These are phyloP conservation scores for Crithidia acanthocephali DNA, from an alignment of 208 protist genomes.

Conservation along the genomic window DNA sequence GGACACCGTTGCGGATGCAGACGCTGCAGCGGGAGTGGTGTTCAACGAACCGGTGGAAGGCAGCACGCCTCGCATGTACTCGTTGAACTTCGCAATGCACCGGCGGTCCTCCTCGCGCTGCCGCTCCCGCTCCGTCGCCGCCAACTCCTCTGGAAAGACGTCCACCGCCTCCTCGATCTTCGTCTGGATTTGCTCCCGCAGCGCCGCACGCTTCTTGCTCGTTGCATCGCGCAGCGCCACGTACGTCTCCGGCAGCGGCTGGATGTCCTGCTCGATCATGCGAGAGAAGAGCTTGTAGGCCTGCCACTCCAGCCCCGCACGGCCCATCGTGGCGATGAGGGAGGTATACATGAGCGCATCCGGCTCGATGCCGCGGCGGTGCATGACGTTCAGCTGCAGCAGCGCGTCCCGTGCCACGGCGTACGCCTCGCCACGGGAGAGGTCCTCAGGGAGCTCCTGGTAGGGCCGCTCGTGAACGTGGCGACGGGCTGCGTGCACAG, in stretches of 20 bases:
- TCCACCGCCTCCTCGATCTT: slow-evolving; percentile 87
- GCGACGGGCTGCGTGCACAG: slow-evolving; percentile 14
- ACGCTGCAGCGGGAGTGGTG: background rate
- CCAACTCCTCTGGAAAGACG: slow-evolving; percentile 76
- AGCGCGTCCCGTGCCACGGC: slow-evolving; percentile 80
- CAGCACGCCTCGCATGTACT: slow-evolving; percentile 80
- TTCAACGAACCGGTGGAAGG: slow-evolving; percentile 33
- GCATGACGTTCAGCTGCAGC: slow-evolving; percentile 94
- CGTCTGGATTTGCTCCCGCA: slow-evolving; percentile 80
- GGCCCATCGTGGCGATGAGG: slow-evolving; percentile 89
- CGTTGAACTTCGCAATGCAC: slow-evolving; percentile 84
- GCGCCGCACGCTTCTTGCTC: slow-evolving; percentile 39
- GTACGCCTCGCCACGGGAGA: slow-evolving; percentile 67
- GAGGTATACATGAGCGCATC: slow-evolving; percentile 94
- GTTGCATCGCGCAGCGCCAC: slow-evolving; percentile 87
- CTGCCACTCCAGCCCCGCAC: slow-evolving; percentile 89
- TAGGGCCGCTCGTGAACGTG: slow-evolving; percentile 73
- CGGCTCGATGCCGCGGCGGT: slow-evolving; percentile 87
- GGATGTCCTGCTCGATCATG: slow-evolving; percentile 88
- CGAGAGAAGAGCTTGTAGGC: slow-evolving; percentile 94
- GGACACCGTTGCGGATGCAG: background rate
- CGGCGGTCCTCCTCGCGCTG: slow-evolving; percentile 72
- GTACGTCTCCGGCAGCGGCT: slow-evolving; percentile 92
- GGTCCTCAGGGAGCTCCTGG: slow-evolving; percentile 53
- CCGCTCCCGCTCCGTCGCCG: slow-evolving; percentile 56